Base-by-base conservation (phyloP, 495 filamentous ascomycete genomes). In the Hypoxylon lienhwacheense region DNA sequence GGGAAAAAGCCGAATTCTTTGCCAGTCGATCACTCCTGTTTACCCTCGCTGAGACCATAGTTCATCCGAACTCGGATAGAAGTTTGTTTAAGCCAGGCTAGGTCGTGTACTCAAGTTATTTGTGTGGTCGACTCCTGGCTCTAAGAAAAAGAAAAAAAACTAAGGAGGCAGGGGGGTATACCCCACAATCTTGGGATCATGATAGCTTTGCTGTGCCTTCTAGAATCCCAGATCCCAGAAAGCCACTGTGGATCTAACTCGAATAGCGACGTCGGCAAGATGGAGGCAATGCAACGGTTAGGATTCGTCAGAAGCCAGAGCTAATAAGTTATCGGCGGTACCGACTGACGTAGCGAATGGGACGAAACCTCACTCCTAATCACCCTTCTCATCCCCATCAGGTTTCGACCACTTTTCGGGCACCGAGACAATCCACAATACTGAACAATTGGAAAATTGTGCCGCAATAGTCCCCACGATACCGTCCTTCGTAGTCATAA, bases 241-340 rank as follows among this genome's bases (percentile, higher is more conserved):
- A 22, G 21, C 16, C 25, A 45, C 7, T 39, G 46, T 50, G 56
- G 56, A 52, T 33, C 56, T n/a, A 28, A 4, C 22, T 41, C 5
- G 39, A 54, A 20, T 50, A 45, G 56, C 56, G 56, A 60, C 54
- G 50, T 60, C 56, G 56, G 56, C 45, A 50, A 11, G 32, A 44
- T 54, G 33, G 50, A 51, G 24, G 56, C 54, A 60, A 53, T 60
- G 20, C 7, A 49, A 44, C 15, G 31, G 3, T 21, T 34, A 10
- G 37, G 45, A 60, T 60, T 60, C 49, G 50, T 46, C 39, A 14
- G 34, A 31, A 31, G 5, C 35, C 22, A 24, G 32, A 29, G 32
- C 31, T 44, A 43, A 25, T 31, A 10, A 22, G 20, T 47, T 33
- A 11, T 39, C 37, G 43, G 47, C 33, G 16, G 20, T 34, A 39